These are phyloP conservation scores for Nigrospora oryzae DNA, from an alignment of 2,329 filamentous ascomycete genomes.

Conservation along the genomic window DNA sequence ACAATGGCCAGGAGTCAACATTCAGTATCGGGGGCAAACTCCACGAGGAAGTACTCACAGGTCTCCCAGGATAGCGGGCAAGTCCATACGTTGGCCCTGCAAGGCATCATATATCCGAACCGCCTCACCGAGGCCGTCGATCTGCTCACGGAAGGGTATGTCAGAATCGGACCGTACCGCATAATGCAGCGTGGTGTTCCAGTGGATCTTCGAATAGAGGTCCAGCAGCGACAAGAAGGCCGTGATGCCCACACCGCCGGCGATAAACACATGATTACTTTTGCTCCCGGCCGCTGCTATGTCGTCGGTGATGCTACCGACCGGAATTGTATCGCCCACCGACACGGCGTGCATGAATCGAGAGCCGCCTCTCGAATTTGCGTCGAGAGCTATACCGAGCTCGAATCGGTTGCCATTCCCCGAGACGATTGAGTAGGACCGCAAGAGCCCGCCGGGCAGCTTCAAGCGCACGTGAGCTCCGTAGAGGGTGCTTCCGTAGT, in stretches of 20 bases:
- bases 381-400: slow-evolving; percentile 49
- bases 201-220: slow-evolving; percentile 32
- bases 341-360: slow-evolving; percentile 43
- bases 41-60: slow-evolving; percentile 11
- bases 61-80: slow-evolving; percentile 33
- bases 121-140: slow-evolving; percentile 31
- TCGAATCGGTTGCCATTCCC: slow-evolving; percentile 39
- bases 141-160: slow-evolving; percentile 42
- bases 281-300: slow-evolving; percentile 36
- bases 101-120: slow-evolving; percentile 45
- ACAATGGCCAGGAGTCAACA: too few relatives aligned
- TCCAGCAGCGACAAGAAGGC: slow-evolving; percentile 48
- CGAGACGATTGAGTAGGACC: slow-evolving; percentile 53
- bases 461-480: slow-evolving; percentile 50
- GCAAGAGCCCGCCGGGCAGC: slow-evolving; percentile 45
- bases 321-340: slow-evolving; percentile 39
- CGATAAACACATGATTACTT: slow-evolving; percentile 54
- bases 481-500: slow-evolving; percentile 17
- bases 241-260: slow-evolving; percentile 58
- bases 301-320: slow-evolving; percentile 40
- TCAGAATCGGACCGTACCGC: slow-evolving; percentile 44
- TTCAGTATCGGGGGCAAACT: too few relatives aligned
- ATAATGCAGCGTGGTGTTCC: slow-evolving; percentile 47
- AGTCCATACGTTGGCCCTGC: slow-evolving; percentile 41
- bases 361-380: slow-evolving; percentile 51